Evolutionary conservation across 202 grass and related monocot genomes (phyloP).

Genomic region (Panicum hallii): DNA sequence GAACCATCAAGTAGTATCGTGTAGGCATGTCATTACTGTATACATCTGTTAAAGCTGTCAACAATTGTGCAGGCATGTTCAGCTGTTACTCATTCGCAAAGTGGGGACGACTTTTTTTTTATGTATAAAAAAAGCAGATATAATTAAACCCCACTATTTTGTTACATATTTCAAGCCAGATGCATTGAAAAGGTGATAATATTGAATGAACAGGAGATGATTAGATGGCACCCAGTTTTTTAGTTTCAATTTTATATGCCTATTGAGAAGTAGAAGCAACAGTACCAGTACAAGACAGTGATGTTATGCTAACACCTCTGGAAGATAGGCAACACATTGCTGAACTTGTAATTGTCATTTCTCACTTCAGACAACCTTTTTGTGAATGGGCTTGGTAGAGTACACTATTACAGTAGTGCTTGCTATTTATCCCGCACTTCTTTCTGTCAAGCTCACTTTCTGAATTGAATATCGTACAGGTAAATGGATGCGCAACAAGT

Average conservation of each 20-base stretch:
- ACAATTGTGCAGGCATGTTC: conserved; percentile 23
- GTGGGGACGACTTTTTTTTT: neutral
- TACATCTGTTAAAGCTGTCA: neutral
- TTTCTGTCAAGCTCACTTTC: neutral
- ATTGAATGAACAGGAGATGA: neutral
- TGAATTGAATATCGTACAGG: conserved; percentile 49
- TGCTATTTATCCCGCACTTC: neutral
- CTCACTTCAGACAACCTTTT: neutral
- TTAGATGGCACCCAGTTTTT: neutral
- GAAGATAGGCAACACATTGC: neutral
- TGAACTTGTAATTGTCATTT: neutral
- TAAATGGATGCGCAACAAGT: conserved; percentile 84
- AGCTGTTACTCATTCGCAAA: neutral
- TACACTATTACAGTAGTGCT: neutral
- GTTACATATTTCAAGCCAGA: neutral
- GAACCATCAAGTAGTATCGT: neutral
- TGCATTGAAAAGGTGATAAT: neutral
- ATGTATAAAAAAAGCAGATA: neutral
- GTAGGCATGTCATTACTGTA: neutral
- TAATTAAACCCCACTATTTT: neutral
- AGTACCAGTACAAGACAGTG: neutral
- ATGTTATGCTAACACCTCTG: neutral
- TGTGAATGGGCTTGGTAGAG: neutral
- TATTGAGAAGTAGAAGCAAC: neutral
- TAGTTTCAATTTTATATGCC: neutral